phyloP scores from a whole-genome alignment of 164 flowering plant species.

The Warburgia ugandensis region DNA sequence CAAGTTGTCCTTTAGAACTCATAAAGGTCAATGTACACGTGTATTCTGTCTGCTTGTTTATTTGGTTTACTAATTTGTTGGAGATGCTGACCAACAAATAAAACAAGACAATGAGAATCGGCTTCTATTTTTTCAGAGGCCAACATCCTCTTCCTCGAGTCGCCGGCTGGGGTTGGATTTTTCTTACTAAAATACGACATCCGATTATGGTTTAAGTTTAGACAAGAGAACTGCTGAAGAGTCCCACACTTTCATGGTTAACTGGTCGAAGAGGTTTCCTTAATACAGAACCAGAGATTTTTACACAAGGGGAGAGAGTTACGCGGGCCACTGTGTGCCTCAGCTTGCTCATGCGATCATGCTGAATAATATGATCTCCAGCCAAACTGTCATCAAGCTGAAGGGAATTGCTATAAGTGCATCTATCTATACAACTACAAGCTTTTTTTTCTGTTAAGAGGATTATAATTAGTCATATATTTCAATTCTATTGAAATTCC shows the following conservation, averaged over 20 bases:
- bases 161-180: conserved; percentile 44
- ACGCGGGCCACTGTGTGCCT: conserved; percentile 41
- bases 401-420: conserved; percentile 28
- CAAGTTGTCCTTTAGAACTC: too few species aligned
- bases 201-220: conserved; percentile 25
- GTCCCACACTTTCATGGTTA: conserved; percentile 26
- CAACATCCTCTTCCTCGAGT: conserved; percentile 34
- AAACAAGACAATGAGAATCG: too few species aligned
- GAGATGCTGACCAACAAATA: too few species aligned
- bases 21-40: too few species aligned
- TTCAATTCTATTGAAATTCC: too few species aligned
- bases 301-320: conserved; percentile 44
- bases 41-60: too few species aligned
- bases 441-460: too few species aligned
- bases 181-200: conserved; percentile 33
- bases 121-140: conserved; percentile 24
- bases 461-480: too few species aligned
- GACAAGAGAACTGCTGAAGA: conserved; percentile 34
- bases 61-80: too few species aligned
- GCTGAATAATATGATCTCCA: conserved; percentile 15
- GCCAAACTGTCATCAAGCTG: conserved; percentile 23
- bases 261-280: conserved; percentile 39
- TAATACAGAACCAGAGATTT: conserved; percentile 34
- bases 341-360: conserved; percentile 32
- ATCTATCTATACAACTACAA: neutral